Conservation (phyloP, 2,329 filamentous ascomycete genomes). For the Capronia epimyces region DNA sequence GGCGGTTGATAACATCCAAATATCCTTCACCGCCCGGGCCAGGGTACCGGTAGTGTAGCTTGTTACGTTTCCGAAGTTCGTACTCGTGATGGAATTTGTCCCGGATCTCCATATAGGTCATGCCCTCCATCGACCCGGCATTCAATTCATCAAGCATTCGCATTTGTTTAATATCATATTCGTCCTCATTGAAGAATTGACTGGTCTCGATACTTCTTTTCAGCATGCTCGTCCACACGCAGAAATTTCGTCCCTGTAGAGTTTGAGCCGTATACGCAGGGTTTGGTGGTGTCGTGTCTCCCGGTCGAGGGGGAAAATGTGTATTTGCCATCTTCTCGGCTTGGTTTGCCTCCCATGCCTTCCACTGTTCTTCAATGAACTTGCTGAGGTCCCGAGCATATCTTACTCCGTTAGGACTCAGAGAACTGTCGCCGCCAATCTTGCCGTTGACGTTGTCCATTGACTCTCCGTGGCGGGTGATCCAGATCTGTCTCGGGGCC, state of each 20-base stretch:
- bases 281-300: conserved; percentile 91
- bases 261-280: conserved; percentile 60
- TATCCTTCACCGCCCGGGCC: conserved; percentile 95
- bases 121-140: conserved; percentile 83
- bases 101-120: conserved; percentile 89
- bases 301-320: conserved; percentile 82
- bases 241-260: conserved; percentile 74
- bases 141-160: conserved; percentile 97
- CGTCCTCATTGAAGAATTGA: conserved; percentile 87
- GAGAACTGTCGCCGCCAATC: conserved; percentile 81
- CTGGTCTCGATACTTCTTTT: conserved; percentile 82
- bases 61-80: conserved; percentile 70
- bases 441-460: conserved; percentile 79
- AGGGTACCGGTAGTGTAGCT: conserved; percentile 93
- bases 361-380: conserved; percentile 76
- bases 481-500: conserved; percentile 93
- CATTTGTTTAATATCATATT: conserved; percentile 96
- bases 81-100: conserved; percentile 76
- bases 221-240: conserved; percentile 97
- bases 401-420: conserved; percentile 71
- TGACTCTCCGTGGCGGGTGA: conserved; percentile 90
- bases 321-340: conserved; percentile 69
- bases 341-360: conserved; percentile 77
- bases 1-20: conserved; percentile 90
- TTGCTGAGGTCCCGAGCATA: conserved; percentile 75